phyloP scores from a whole-genome alignment of 2,329 filamentous ascomycete species.

The Macrophomina phaseolina region DNA sequence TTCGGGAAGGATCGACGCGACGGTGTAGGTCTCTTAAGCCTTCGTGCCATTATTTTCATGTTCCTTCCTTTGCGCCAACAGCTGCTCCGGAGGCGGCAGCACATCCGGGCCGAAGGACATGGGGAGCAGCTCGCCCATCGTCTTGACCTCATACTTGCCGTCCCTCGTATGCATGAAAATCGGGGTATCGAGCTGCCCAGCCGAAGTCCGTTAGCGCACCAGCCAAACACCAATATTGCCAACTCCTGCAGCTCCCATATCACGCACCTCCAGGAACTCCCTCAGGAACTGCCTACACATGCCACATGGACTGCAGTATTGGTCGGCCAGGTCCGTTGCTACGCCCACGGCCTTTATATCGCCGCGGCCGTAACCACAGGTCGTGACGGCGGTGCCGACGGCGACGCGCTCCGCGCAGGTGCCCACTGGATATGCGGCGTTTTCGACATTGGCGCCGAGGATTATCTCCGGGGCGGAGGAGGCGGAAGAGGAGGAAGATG shows the following conservation, averaged over 20 bases:
- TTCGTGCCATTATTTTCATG: background rate
- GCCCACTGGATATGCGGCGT: constrained; percentile 91
- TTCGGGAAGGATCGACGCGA: background rate
- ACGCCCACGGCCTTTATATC: constrained; percentile 82
- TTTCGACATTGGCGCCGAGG: constrained; percentile 79
- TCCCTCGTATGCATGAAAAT: constrained; percentile 93
- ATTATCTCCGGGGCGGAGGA: constrained; percentile 53
- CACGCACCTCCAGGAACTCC: constrained; percentile 46
- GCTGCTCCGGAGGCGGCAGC: constrained; percentile 44
- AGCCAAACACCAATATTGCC: background rate
- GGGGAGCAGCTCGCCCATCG: constrained; percentile 66
- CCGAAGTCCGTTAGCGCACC: background rate
- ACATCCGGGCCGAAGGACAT: constrained; percentile 61
- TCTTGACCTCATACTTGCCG: constrained; percentile 72
- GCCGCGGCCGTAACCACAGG: constrained; percentile 46
- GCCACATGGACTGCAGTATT: constrained; percentile 71
- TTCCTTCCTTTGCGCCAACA: constrained; percentile 35
- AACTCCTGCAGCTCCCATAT: background rate
- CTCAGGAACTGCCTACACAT: constrained; percentile 87
- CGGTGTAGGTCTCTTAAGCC: background rate
- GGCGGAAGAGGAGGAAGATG: constrained; percentile 12
- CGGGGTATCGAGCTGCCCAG: constrained; percentile 62
- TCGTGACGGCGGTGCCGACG: constrained; percentile 76
- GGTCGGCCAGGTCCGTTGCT: constrained; percentile 71
- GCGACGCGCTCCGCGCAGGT: constrained; percentile 93